Percentiles rank a stretch among this genome's conserved stretches.
Evolutionary conservation across 2,329 filamentous ascomycete species (phyloP).

Genomic region (Aureobasidium uvarum): DNA sequence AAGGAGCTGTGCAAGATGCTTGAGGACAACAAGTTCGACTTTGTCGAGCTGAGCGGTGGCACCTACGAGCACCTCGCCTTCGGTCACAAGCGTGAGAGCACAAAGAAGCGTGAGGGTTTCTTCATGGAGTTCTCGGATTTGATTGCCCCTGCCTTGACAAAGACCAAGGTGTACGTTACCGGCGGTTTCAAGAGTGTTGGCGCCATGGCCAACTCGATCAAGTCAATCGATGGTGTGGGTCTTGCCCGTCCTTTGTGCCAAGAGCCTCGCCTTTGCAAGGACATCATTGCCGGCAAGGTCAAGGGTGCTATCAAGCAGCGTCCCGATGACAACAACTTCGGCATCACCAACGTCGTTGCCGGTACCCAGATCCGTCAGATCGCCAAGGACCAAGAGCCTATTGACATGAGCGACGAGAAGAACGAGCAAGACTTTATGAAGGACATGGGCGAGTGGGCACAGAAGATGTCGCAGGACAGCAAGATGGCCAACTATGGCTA

Average conservation of each 20-base stretch:
- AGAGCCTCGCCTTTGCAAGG: slow-evolving; percentile 49
- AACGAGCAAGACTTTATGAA: slow-evolving; percentile 51
- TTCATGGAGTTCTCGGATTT: slow-evolving; percentile 60
- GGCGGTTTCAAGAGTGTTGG: slow-evolving; percentile 56
- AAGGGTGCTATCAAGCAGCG: slow-evolving; percentile 50
- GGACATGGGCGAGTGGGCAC: slow-evolving; percentile 48
- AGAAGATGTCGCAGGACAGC: slow-evolving; percentile 44
- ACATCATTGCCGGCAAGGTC: slow-evolving; percentile 49
- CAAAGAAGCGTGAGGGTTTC: slow-evolving; percentile 56
- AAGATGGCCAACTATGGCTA: slow-evolving; percentile 46
- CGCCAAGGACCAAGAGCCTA: slow-evolving; percentile 54
- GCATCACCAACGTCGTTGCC: slow-evolving; percentile 47
- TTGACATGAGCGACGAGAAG: slow-evolving; percentile 51
- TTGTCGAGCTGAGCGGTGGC: slow-evolving; percentile 60
- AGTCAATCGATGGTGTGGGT: slow-evolving; percentile 60
- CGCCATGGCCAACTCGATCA: slow-evolving; percentile 59
- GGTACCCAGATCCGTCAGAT: slow-evolving; percentile 55
- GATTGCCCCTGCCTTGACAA: slow-evolving; percentile 49
- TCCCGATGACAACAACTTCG: slow-evolving; percentile 55
- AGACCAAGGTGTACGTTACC: slow-evolving; percentile 59
- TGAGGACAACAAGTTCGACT: slow-evolving; percentile 53
- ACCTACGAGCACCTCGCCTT: slow-evolving; percentile 59
- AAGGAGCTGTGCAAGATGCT: slow-evolving; percentile 50
- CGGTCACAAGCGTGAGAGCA: slow-evolving; percentile 53
- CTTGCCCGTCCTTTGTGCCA: slow-evolving; percentile 55